Conservation (phyloP, 2,329 filamentous ascomycete genomes). For the Cladobotryum mycophilum region DNA sequence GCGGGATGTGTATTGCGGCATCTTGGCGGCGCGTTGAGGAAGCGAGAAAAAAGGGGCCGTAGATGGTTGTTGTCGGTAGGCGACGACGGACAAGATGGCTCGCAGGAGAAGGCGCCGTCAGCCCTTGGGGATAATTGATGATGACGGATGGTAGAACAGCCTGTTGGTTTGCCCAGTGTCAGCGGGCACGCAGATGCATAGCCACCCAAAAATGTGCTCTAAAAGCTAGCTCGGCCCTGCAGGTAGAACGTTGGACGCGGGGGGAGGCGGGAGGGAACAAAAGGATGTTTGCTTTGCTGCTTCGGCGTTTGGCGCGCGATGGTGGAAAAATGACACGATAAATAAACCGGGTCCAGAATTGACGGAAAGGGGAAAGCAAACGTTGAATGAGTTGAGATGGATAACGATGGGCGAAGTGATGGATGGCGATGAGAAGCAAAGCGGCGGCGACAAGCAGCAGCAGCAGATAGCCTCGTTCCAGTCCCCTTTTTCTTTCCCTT, state of each 20-base stretch:
- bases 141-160: slow-evolving; percentile 10
- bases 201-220: neutral
- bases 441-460: too few relatives aligned
- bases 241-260: too few relatives aligned
- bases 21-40: slow-evolving; percentile 30
- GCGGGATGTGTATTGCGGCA: slow-evolving; percentile 62
- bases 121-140: slow-evolving; percentile 3
- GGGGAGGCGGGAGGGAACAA: neutral
- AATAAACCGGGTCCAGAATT: neutral
- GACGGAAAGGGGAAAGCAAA: neutral
- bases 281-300: slow-evolving; percentile 3
- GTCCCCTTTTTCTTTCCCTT: slow-evolving; percentile 1
- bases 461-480: neutral
- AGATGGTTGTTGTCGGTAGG: slow-evolving; percentile 12
- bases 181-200: neutral
- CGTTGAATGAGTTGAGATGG: neutral
- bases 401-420: neutral
- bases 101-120: slow-evolving; percentile 5
- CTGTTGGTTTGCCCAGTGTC: slow-evolving; percentile 5
- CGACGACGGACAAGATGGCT: slow-evolving; percentile 6
- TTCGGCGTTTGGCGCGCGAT: neutral
- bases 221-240: too few relatives aligned
- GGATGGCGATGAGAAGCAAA: slow-evolving; percentile 1
- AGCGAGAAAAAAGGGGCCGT: slow-evolving; percentile 7
- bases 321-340: neutral